Evolutionary conservation across 345 rosid species (phyloP), one percentile per base, ranked within the genome.

Genomic region (Melaleuca alternifolia): DNA sequence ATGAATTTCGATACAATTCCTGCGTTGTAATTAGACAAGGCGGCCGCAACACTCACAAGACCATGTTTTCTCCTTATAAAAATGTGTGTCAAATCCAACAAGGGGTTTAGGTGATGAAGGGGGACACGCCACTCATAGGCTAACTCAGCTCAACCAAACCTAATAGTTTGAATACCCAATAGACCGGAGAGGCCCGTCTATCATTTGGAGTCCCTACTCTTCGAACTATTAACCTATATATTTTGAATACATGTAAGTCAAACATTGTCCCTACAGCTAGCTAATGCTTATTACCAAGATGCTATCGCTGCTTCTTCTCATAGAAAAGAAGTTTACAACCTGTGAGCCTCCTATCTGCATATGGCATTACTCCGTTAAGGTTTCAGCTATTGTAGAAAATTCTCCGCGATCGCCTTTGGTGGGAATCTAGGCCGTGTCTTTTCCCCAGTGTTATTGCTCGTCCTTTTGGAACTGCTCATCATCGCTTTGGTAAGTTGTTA

Each of bases 291-390:
- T 33, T 71, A 16, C 46, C 23, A 5, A 5, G 46, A 14, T 62
- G 9, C 7, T 7, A 41, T 28, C 41, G 3, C 9, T 13, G 37
- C 75, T 28, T 28, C 76, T 62, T 14, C 37, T 13, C 16, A 16
- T 3, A 15, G 20, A 28, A 15, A 62, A 62, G 11, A 30, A 62
- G 76, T 7, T 62, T 0, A 62, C 10, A 41, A 62, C 41, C 18
- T 41, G 0, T 15, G 76, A 7, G 76, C 76, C 76, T 15, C 21
- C 21, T 30, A 14, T 5, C 76, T 62, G 41, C 4, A 14, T 16
- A 3, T 6, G 41, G 18, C 75, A 61, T 3, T 0, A 21, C 20
- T 62, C 1, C 20, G 0, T 15, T 15, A n/a, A 30, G 44, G 0
- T 62, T 7, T 30, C 6, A 1, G 20, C 12, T 0, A 59, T 6